A percentile compares a stretch with the other conserved stretches of the same genome.
Evolutionary conservation across 2,329 filamentous ascomycete genomes (phyloP).

Genomic region (Paracoccidioides lutzii): DNA sequence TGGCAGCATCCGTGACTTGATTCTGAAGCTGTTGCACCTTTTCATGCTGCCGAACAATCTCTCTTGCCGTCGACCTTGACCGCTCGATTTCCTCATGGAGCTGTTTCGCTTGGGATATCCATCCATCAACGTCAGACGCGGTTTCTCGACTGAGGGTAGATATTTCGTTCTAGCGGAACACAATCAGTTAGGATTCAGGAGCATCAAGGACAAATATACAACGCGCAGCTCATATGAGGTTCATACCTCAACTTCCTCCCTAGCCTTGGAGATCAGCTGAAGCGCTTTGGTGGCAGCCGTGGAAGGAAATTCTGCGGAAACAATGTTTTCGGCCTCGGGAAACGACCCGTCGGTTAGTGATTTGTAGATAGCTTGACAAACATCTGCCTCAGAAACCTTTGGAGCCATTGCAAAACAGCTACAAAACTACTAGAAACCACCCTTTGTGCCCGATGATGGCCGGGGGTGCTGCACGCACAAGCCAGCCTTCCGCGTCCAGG

Average conservation of each 20-base stretch:
- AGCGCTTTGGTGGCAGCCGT: constrained; percentile 38
- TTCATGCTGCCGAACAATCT: constrained; percentile 68
- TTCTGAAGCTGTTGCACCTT: constrained; percentile 50
- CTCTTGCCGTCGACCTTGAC: constrained; percentile 64
- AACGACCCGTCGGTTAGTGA: constrained; percentile 47
- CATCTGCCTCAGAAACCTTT: constrained; percentile 28
- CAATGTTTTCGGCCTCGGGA: constrained; percentile 43
- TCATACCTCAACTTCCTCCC: constrained; percentile 41
- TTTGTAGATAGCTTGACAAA: constrained; percentile 51
- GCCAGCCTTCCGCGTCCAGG: background rate
- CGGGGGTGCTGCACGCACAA: background rate
- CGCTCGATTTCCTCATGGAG: constrained; percentile 75
- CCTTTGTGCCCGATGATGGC: background rate
- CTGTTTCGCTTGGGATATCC: constrained; percentile 72
- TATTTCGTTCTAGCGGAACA: constrained; percentile 49
- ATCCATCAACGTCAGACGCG: constrained; percentile 67
- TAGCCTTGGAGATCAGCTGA: constrained; percentile 38
- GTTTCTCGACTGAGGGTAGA: constrained; percentile 62
- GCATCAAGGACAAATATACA: background rate
- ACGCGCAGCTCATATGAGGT: background rate
- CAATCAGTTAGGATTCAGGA: background rate
- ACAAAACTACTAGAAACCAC: background rate
- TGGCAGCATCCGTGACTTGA: constrained; percentile 48
- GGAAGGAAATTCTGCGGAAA: constrained; percentile 40
- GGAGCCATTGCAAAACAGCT: constrained; percentile 15